Percentiles rank a stretch among this genome's conserved stretches.
phyloP scores from a whole-genome alignment of 257 asterid species.

The Rehmannia glutinosa region DNA sequence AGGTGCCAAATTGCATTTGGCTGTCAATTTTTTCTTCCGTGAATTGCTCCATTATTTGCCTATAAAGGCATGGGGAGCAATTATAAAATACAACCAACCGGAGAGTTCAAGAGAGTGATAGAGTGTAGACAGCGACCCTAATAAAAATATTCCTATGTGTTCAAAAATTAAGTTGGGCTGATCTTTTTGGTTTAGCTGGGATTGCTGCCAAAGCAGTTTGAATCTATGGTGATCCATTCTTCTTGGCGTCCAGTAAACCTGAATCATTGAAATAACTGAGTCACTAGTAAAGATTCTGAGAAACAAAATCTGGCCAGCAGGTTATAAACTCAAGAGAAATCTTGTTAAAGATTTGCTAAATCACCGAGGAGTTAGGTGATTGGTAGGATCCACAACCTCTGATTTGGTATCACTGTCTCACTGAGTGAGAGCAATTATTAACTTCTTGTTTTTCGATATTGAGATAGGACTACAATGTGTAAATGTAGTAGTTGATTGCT shows the following conservation, averaged over 20 bases:
- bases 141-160: neutral
- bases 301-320: slow-evolving; percentile 10
- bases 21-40: too few relatives aligned
- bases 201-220: neutral
- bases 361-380: neutral
- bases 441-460: slow-evolving; percentile 6
- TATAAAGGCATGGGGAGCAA: too few relatives aligned
- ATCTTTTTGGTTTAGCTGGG: neutral
- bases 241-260: neutral
- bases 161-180: neutral
- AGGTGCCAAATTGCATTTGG: too few relatives aligned
- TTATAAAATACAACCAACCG: too few relatives aligned
- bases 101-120: too few relatives aligned
- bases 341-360: neutral
- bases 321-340: slow-evolving; percentile 3
- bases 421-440: neutral
- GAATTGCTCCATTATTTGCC: too few relatives aligned
- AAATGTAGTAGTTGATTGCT: neutral
- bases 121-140: neutral
- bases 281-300: neutral
- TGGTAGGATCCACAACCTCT: neutral
- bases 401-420: neutral
- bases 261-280: neutral
- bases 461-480: neutral
- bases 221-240: neutral